A percentile compares a stretch with the other conserved stretches of the same genome.
Conservation (phyloP, 208 protist genomes). For the Crithidia bombi region DNA sequence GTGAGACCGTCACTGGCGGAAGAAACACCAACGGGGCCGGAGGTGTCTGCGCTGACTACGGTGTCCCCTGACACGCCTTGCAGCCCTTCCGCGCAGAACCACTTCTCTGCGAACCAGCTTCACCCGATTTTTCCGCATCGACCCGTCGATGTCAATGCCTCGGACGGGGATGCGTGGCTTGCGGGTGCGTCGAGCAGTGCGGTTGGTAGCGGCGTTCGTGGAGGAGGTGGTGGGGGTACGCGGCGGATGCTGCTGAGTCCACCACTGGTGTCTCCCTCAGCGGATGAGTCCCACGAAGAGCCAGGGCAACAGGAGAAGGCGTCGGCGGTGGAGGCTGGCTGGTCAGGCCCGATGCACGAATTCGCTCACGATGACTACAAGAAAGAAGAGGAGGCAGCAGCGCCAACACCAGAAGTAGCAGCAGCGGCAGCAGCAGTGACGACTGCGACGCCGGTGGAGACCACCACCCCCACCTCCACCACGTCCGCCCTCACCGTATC, state of each 20-base stretch:
- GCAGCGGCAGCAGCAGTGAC: background rate
- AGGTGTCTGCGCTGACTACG: constrained; percentile 21
- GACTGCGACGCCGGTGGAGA: background rate
- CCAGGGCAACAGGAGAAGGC: background rate
- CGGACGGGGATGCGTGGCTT: background rate
- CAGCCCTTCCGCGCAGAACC: background rate
- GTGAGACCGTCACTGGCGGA: background rate
- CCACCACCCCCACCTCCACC: background rate
- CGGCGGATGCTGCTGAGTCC: constrained; percentile 7
- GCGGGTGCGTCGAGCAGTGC: no score
- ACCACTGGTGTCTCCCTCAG: background rate
- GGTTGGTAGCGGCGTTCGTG: background rate
- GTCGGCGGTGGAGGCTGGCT: background rate
- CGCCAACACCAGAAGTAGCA: background rate
- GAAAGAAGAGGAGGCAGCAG: background rate
- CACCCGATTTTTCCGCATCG: background rate
- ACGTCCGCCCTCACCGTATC: background rate
- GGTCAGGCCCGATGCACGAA: constrained; percentile 42
- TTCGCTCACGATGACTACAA: background rate
- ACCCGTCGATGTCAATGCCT: background rate
- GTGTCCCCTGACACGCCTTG: constrained; percentile 26
- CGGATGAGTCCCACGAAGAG: background rate
- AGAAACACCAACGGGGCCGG: constrained; percentile 11
- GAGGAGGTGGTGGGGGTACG: background rate
- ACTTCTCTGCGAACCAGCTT: background rate